Base-by-base conservation (phyloP, 2,329 filamentous ascomycete species). In the Fusarium poae region DNA sequence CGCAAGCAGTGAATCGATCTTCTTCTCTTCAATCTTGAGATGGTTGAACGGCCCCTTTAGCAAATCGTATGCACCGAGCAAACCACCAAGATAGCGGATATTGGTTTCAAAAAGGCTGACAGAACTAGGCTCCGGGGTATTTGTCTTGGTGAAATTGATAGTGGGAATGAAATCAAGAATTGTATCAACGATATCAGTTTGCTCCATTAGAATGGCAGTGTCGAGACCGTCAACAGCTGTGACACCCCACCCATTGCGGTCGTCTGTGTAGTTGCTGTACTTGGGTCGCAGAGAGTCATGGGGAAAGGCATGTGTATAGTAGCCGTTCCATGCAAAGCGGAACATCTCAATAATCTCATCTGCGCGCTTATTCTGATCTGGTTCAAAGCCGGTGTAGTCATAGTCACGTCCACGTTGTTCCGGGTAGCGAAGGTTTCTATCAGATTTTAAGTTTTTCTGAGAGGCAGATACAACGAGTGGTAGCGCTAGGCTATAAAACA, bases 81-180 rank as follows among this genome's bases (percentile, higher is more conserved):
- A 76, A 1, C 85, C 84, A n/a, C 85, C 85, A 0, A 87, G 76
- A 66, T 85, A 84, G 4, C 85, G 80, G 60, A 87, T 86, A 6
- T 82, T 88, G 0, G 85, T 88, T 73, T 87, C 86, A 58, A 87
- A 88, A 1, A 81, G 56, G 63, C 78, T 87, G 48, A 88, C 81
- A 80, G 81, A 79, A 1, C 39, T 54, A n/a, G 67, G 58, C 1
- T 59, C 1, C 12, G 52, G 52, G 6, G 57, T 49, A 5, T 60
- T 58, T 2, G 57, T 60, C 15, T 58, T 58, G 6, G 57, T 60
- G 21, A 60, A 59, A 5, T 61, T 20, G 13, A 61, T 59, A 12
- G 52, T 49, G 6, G 57, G 52, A 3, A 64, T 64, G 12, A 64
- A 64, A 0, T 64, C 51, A 0, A 64, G 15, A 30, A 64, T 64